Conservation (phyloP, 169 alveolate species). For the Plasmodium falciparum region DNA sequence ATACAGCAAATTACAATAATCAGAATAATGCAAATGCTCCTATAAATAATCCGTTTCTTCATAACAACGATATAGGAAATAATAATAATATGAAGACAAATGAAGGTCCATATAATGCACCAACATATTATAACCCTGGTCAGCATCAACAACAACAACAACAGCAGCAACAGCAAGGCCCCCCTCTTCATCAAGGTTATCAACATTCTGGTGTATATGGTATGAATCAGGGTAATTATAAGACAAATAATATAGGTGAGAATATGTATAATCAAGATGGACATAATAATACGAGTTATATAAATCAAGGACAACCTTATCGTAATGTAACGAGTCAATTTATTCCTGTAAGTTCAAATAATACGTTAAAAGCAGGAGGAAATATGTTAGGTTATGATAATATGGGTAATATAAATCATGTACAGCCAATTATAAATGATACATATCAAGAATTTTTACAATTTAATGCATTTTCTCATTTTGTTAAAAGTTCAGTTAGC, state of each 20-base stretch:
- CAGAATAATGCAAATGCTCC: conserved; percentile 58
- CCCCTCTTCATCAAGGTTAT: no score
- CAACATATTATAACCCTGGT: conserved; percentile 9
- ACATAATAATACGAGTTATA: conserved; percentile 22
- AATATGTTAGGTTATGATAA: conserved; percentile 56
- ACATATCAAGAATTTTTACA: conserved; percentile 73
- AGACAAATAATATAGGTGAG: conserved; percentile 22
- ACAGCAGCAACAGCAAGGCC: conserved; percentile 32
- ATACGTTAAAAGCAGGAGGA: conserved; percentile 12
- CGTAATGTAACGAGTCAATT: conserved; percentile 29
- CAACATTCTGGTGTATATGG: conserved; percentile 1
- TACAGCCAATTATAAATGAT: conserved; percentile 57
- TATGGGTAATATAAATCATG: conserved; percentile 38
- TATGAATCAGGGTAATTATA: conserved; percentile 17
- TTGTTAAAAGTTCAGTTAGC: conserved; percentile 75
- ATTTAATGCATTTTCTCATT: conserved; percentile 76
- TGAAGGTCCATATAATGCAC: conserved; percentile 29
- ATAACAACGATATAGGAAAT: conserved; percentile 18
- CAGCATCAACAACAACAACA: conserved; percentile 19
- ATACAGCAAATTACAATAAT: conserved; percentile 18
- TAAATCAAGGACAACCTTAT: conserved; percentile 35
- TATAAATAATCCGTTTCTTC: conserved; percentile 51
- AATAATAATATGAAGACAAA: conserved; percentile 31
- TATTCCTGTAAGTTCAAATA: conserved; percentile 20
- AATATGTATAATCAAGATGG: conserved; percentile 41